Base-by-base conservation (phyloP, 2,329 filamentous ascomycete genomes). In the Chrysosporium queenslandicum region DNA sequence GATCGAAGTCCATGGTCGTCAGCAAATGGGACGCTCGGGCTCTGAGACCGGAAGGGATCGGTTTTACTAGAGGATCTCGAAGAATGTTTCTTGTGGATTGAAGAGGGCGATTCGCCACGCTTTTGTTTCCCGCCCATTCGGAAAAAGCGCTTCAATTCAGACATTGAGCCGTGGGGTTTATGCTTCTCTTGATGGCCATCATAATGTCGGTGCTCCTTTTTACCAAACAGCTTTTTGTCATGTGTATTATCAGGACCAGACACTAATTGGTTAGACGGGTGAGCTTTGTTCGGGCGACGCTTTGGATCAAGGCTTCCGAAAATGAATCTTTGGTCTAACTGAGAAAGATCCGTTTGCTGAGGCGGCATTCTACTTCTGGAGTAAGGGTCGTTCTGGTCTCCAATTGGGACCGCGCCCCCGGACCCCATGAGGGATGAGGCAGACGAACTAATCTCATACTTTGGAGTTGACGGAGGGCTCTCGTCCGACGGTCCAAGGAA, bases 61-160 rank as follows among this genome's bases (percentile, higher is more conserved):
- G 73, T 77, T 61, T 74, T 79, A 4, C 66, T 68, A 4, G 75
- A 73, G 1, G 76, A 72, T 54, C 73, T 73, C 14, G 73, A 65
- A 12, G 79, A 76, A 6, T 59, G 50, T 36, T 79, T 78, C 5
- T 83, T 83, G 8, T 49, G 58, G 4, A 76, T 71, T 3, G 84
- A 77, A 3, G 72, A 66, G 27, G 85, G 80, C 58, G 86, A 88
- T 54, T 82, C 77, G 12, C 68, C 65, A 25, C 77, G 74, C 61
- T 84, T 83, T 55, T 77, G 70, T 64, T 87, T 88, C 59, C 78
- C 77, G 2, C 80, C 79, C 49, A 82, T 68, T 84, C 73, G 92
- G 75, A 98, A 94, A 67, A 98, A 98, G n/a, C 92, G 80, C 71
- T 95, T 96, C 55, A 98, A 71, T 62, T 97, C 91, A 2, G 86